Conservation (phyloP, 495 filamentous ascomycete genomes). For the Aspergillus diversus region DNA sequence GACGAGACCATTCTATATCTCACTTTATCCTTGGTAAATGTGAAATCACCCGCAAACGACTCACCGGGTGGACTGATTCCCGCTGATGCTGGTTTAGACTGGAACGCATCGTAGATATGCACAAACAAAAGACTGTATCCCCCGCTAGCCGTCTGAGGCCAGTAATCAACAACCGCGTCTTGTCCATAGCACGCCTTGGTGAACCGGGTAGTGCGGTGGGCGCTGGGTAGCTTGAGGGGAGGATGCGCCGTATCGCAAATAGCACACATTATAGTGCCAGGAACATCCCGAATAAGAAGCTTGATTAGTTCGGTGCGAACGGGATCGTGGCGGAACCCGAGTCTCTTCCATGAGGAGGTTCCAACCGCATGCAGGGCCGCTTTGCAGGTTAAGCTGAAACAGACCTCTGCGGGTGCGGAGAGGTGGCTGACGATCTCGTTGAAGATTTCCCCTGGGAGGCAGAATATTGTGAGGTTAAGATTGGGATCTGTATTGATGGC, state of each 20-base stretch:
- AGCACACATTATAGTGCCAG: neutral
- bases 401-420: neutral
- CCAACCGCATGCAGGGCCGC: conserved; percentile 8
- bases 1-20: conserved; percentile 3
- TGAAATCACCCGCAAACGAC: conserved; percentile 12
- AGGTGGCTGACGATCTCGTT: conserved; percentile 9
- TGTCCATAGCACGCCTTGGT: conserved; percentile 12
- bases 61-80: neutral
- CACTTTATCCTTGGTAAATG: neutral
- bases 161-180: conserved; percentile 11
- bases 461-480: neutral
- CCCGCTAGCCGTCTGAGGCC: neutral
- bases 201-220: conserved; percentile 8
- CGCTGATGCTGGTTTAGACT: neutral
- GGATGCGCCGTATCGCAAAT: conserved; percentile 11
- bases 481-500: conserved; percentile 4
- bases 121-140: conserved; percentile 10
- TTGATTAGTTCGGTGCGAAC: neutral
- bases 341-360: conserved; percentile 1
- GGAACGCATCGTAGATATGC: conserved; percentile 13
- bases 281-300: conserved; percentile 9
- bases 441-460: conserved; percentile 15
- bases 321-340: neutral
- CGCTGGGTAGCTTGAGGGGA: conserved; percentile 11
- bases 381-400: conserved; percentile 17